These are phyloP conservation scores for Bothia castanella DNA, from an alignment of 1,284 basidiomycete genomes.

Conservation along the genomic window DNA sequence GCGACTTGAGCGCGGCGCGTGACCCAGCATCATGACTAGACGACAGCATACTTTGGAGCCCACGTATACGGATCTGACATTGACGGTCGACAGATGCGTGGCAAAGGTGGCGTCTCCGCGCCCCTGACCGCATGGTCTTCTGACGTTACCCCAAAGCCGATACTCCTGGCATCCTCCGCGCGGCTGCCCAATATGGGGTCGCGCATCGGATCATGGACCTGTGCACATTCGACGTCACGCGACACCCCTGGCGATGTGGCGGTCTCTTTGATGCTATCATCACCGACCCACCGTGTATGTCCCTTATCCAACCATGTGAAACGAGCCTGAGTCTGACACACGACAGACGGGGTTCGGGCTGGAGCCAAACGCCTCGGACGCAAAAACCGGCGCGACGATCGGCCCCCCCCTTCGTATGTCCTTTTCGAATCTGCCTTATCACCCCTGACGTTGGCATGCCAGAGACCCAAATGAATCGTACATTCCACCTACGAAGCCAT, in stretches of 20 bases:
- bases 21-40: constrained; percentile 40
- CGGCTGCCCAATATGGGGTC: constrained; percentile 85
- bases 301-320: neutral
- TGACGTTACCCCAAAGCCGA: constrained; percentile 34
- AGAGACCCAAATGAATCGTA: constrained; percentile 54
- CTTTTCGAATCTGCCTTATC: neutral
- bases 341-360: constrained; percentile 86
- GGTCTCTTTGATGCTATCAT: constrained; percentile 92
- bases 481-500: constrained; percentile 86
- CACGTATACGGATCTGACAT: constrained; percentile 92
- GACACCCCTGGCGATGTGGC: constrained; percentile 85
- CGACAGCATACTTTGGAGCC: constrained; percentile 85
- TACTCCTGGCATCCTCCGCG: constrained; percentile 70
- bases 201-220: constrained; percentile 76
- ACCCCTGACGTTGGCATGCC: neutral
- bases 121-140: neutral
- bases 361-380: constrained; percentile 93
- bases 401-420: constrained; percentile 42
- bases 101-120: constrained; percentile 57
- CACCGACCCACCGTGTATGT: constrained; percentile 88
- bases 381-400: constrained; percentile 49
- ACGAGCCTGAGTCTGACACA: constrained; percentile 1
- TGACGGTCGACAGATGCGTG: constrained; percentile 94
- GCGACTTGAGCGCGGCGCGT: constrained; percentile 20
- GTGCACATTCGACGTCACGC: constrained; percentile 87